Base-by-base conservation (phyloP, 768 basidiomycete genomes). In the Albatrellus ellisii region DNA sequence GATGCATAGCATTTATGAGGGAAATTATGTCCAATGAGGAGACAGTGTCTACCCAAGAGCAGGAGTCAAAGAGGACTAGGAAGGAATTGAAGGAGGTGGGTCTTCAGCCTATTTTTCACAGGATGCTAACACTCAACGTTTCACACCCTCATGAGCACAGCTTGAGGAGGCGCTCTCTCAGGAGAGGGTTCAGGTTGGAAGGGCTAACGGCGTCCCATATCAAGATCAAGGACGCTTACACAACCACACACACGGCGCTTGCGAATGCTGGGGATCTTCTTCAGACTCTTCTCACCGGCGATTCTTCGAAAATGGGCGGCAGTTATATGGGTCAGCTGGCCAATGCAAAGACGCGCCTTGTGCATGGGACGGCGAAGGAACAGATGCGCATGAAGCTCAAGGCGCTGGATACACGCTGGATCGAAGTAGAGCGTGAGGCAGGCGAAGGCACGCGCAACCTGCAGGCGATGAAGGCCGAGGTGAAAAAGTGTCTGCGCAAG, bases 291-390 rank as follows among this genome's bases (percentile, higher is more conserved):
- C 69, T 94, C 36, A 98, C 94, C 0, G 95, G 95, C 32, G 65
- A 29, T 69, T 70, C 68, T 21, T 76, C 73, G 44, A 77, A 76
- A 29, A 73, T 77, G 8, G 79, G 84, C 7, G 89, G 91, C 2
- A 95, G 95, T 0, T 98, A 97, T 59, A 82, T 98, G 77, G 95
- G 91, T 15, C 92, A 97, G 58, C 73, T 99, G 31, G 85, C 91
- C 1, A 79, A 87, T 11, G 86, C 91, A 0, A 77, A 78, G 51
- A 73, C 74, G 2, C 75, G 77, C 2, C 62, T 82, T 0, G 77
- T 89, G 0, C 81, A 86, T 41, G 81, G 79, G 0, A 66, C 72
- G 6, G 80, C 91, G 0, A 90, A 91, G 52, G 86, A 87, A 50
- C 80, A 92, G 53, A 87, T 92, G 55, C 73, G 87, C 61, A 79